Evolutionary conservation across 2,329 filamentous ascomycete genomes (phyloP), one percentile per base, ranked within the genome.

Genomic region (Lithohypha guttulata): DNA sequence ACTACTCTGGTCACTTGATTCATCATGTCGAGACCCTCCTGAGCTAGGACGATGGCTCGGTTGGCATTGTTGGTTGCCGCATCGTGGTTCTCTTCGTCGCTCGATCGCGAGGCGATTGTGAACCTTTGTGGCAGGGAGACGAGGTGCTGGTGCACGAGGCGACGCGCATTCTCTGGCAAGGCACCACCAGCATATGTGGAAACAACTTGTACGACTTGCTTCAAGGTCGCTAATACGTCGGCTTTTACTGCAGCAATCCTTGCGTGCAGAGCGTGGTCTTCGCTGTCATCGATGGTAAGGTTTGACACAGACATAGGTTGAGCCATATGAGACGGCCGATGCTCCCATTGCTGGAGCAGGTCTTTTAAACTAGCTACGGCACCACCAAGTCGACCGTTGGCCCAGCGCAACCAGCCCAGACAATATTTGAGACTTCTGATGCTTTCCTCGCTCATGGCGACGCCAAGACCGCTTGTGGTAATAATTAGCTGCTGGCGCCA

Each of bases 11-110:
- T 91, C 34, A 98, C 85, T 58, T 95, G 86, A 1, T 77, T 74
- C 71, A 96, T 86, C 81, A 96, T 94, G 51, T 95, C 86, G 10
- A 96, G 68, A 0, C 87, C 85, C 57, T 96, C 89, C 53, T 81
- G 82, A 5, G 89, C 89, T 36, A 96, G 75, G 1, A 91, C 77
- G 9, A 96, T 65, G 41, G 93, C 86, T 27, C 81, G 73, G 50
- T 86, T 80, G 0, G 84, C 86, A 36, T 65, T 66, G 11, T 68
- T 60, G 8, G 68, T 69, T 13, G 70, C 69, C 29, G 70, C 67
- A 1, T 60, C 60, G 18, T 78, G 71, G 58, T 30, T 62, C 57
- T 41, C 57, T 54, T 39, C 57, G 55, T 30, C 56, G 56, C 33
- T 54, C 44, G 47, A 50, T 2, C 62, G 60, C 6, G 57, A 59